Evolutionary conservation across 2,329 filamentous ascomycete genomes (phyloP).

Genomic region (Aureobasidium mangrovei): DNA sequence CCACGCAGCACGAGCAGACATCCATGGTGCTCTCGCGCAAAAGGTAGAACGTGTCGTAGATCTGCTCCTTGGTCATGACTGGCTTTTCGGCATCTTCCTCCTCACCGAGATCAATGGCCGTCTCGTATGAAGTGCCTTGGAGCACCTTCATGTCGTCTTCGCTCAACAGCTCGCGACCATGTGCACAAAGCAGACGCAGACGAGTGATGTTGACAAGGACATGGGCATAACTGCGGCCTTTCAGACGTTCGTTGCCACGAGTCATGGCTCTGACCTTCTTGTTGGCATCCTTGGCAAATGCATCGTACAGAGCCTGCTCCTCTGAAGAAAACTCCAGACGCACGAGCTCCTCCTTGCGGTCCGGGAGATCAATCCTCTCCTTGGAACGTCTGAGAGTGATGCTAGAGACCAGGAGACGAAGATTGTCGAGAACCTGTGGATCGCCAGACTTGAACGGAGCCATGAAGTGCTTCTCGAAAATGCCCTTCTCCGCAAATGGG

Average conservation of each 20-base stretch:
- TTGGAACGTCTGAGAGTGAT: constrained; percentile 87
- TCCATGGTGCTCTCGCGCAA: constrained; percentile 77
- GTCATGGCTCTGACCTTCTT: constrained; percentile 71
- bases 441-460: constrained; percentile 81
- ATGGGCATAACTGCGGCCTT: constrained; percentile 81
- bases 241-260: constrained; percentile 39
- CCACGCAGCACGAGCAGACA: constrained; percentile 60
- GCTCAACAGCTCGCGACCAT: constrained; percentile 83
- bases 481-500: constrained; percentile 70
- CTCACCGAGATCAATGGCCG: constrained; percentile 80
- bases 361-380: constrained; percentile 77
- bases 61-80: constrained; percentile 58
- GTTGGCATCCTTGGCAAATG: constrained; percentile 73
- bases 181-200: constrained; percentile 81
- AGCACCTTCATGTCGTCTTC: constrained; percentile 73
- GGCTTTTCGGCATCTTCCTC: constrained; percentile 53
- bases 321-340: constrained; percentile 65
- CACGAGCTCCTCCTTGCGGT: constrained; percentile 62
- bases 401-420: constrained; percentile 86
- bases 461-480: constrained; percentile 73
- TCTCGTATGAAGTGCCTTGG: constrained; percentile 60
- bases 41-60: constrained; percentile 76
- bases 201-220: constrained; percentile 87
- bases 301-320: constrained; percentile 70
- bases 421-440: constrained; percentile 70